A percentile compares a stretch with the other conserved stretches of the same genome.
These are phyloP conservation scores for Cladosporium halotolerans DNA, from an alignment of 2,329 filamentous ascomycete species.

Conservation along the genomic window DNA sequence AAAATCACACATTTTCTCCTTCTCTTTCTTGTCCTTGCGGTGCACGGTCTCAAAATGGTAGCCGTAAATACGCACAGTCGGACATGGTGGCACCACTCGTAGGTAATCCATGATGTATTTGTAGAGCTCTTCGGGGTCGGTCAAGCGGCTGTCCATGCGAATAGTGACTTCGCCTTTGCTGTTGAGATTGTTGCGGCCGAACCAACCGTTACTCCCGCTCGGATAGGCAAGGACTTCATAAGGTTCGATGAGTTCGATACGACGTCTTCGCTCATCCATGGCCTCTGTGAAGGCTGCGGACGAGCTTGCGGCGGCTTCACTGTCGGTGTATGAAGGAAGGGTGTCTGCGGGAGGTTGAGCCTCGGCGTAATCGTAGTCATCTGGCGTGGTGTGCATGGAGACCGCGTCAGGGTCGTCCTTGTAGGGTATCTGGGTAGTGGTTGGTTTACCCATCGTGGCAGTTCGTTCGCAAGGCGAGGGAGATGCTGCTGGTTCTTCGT, in stretches of 20 bases:
- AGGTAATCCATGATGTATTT: constrained; percentile 23
- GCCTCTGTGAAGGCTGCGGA: not conserved
- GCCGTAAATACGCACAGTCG: constrained; percentile 22
- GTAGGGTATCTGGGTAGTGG: constrained; percentile 11
- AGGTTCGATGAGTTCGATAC: not conserved
- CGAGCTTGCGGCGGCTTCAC: constrained; percentile 15
- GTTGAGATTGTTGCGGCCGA: not conserved
- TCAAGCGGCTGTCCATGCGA: constrained; percentile 24
- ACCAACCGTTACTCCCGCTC: not conserved
- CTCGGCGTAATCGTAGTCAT: constrained; percentile 23
- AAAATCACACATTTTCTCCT: constrained; percentile 23
- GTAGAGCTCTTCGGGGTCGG: constrained; percentile 18
- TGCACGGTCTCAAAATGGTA: constrained; percentile 21
- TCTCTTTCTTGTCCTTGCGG: constrained; percentile 24
- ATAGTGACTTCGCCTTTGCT: constrained; percentile 17
- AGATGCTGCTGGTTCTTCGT: no score
- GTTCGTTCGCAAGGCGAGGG: not conserved
- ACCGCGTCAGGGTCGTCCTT: constrained; percentile 20
- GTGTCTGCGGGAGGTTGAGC: constrained; percentile 11
- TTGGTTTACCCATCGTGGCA: constrained; percentile 9
- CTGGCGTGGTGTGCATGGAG: constrained; percentile 25
- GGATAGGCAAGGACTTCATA: constrained; percentile 1
- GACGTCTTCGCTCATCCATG: not conserved
- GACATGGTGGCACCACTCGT: constrained; percentile 18
- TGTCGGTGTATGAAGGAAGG: constrained; percentile 26